Percentiles rank a stretch among this genome's conserved stretches.
Evolutionary conservation across 2,329 filamentous ascomycete species (phyloP).

Genomic region (Cordyceps farinosa): DNA sequence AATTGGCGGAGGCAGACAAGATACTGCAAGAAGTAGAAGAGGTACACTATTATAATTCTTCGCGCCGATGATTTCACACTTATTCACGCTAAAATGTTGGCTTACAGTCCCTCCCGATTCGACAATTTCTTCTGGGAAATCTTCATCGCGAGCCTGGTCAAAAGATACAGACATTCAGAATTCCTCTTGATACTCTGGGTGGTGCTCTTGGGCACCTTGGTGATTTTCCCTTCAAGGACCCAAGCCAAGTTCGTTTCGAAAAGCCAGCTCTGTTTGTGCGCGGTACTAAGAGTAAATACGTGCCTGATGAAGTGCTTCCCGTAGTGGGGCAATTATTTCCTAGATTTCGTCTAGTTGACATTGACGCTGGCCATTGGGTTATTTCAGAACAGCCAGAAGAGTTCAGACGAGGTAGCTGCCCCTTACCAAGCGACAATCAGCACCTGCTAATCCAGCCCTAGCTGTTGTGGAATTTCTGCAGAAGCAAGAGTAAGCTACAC

Average conservation of each 20-base stretch:
- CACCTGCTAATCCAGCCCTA: constrained; percentile 28
- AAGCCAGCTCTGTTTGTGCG: constrained; percentile 79
- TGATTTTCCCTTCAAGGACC: constrained; percentile 82
- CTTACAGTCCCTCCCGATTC: constrained; percentile 63
- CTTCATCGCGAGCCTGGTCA: constrained; percentile 55
- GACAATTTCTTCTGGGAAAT: constrained; percentile 91
- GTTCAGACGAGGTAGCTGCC: constrained; percentile 63
- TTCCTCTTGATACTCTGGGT: constrained; percentile 71
- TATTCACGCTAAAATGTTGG: background rate
- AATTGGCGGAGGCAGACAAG: constrained; percentile 72
- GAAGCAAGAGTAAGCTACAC: constrained; percentile 41
- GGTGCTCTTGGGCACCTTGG: constrained; percentile 70
- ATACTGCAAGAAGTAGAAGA: constrained; percentile 73
- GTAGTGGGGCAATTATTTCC: constrained; percentile 80
- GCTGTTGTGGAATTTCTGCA: constrained; percentile 62
- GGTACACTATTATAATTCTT: constrained; percentile 36
- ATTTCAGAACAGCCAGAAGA: constrained; percentile 82
- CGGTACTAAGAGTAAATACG: constrained; percentile 73
- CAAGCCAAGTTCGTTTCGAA: constrained; percentile 63
- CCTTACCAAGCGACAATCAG: background rate
- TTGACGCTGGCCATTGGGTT: constrained; percentile 82
- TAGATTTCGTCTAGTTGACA: constrained; percentile 65
- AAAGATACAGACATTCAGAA: constrained; percentile 66
- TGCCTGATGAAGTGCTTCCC: constrained; percentile 77
- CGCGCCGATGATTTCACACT: background rate